phyloP scores from a whole-genome alignment of 768 basidiomycete genomes.

The Suillus fuscotomentosus region DNA sequence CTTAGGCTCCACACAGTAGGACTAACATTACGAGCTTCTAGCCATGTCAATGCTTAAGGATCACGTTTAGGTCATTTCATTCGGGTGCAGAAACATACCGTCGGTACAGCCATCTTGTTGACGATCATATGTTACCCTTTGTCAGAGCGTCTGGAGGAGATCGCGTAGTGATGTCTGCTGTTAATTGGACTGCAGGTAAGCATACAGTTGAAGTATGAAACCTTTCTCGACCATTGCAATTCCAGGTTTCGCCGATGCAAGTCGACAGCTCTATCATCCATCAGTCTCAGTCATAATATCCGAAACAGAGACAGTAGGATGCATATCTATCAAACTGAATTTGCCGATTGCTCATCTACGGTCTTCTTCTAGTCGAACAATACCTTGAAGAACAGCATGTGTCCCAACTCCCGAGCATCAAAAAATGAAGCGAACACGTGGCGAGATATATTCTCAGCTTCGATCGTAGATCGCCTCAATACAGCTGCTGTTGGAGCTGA shows the following conservation, averaged over 20 bases:
- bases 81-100: slow-evolving; percentile 51
- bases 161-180: slow-evolving; percentile 66
- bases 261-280: slow-evolving; percentile 43
- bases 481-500: slow-evolving; percentile 59
- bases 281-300: slow-evolving; percentile 52
- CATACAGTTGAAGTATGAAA: neutral
- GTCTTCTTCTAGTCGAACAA: slow-evolving; percentile 47
- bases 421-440: slow-evolving; percentile 49
- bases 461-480: slow-evolving; percentile 62
- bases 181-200: slow-evolving; percentile 67
- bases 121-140: slow-evolving; percentile 46
- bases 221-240: slow-evolving; percentile 3
- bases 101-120: slow-evolving; percentile 54
- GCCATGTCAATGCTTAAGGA: neutral
- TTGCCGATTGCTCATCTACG: neutral
- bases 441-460: slow-evolving; percentile 51
- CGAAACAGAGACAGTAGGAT: slow-evolving; percentile 44
- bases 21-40: neutral
- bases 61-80: slow-evolving; percentile 39
- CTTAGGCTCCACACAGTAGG: slow-evolving; percentile 66
- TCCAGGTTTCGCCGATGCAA: slow-evolving; percentile 62
- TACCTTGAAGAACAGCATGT: slow-evolving; percentile 67
- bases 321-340: neutral
- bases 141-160: slow-evolving; percentile 48
- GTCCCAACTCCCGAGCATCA: slow-evolving; percentile 52